Percentiles rank a stretch among this genome's conserved stretches.
Evolutionary conservation across 768 basidiomycete genomes (phyloP).

Genomic region (Pleurotus platypus): DNA sequence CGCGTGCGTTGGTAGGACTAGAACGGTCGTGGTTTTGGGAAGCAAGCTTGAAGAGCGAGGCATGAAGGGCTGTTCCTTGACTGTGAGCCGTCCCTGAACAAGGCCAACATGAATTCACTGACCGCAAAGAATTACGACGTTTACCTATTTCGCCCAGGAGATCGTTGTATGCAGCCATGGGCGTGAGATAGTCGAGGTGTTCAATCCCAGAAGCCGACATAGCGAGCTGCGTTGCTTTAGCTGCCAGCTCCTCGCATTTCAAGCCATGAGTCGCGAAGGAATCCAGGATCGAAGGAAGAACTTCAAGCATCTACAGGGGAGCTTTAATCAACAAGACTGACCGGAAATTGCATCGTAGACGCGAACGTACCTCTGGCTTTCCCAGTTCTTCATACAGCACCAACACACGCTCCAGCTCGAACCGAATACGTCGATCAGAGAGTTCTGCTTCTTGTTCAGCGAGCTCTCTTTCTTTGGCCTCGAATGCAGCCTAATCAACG

Average conservation of each 20-base stretch:
- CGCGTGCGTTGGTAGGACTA: not conserved
- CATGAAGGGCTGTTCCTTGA: not conserved
- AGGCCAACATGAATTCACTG: no score
- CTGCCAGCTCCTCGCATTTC: constrained; percentile 34
- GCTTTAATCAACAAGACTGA: not conserved
- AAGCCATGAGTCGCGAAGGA: constrained; percentile 44
- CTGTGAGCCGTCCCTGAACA: no score
- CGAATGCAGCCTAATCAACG: constrained; percentile 31
- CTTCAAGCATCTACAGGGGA: constrained; percentile 32
- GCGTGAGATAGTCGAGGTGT: constrained; percentile 32
- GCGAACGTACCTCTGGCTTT: constrained; percentile 26
- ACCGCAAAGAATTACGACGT: constrained; percentile 4
- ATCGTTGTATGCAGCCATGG: constrained; percentile 35
- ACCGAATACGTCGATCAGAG: constrained; percentile 35
- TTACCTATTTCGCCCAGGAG: constrained; percentile 41
- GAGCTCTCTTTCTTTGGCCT: constrained; percentile 28
- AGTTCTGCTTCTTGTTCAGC: constrained; percentile 35
- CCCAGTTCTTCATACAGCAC: constrained; percentile 45
- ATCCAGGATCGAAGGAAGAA: constrained; percentile 47
- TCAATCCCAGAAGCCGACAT: constrained; percentile 19
- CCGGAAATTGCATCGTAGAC: not conserved
- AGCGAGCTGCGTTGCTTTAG: constrained; percentile 24
- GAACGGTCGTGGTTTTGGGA: constrained; percentile 16
- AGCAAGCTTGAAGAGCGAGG: constrained; percentile 6
- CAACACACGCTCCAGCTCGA: constrained; percentile 38